Percentiles rank a stretch among this genome's conserved stretches.
Evolutionary conservation across 2,329 filamentous ascomycete genomes (phyloP).

Genomic region (Diplocarpon mali): DNA sequence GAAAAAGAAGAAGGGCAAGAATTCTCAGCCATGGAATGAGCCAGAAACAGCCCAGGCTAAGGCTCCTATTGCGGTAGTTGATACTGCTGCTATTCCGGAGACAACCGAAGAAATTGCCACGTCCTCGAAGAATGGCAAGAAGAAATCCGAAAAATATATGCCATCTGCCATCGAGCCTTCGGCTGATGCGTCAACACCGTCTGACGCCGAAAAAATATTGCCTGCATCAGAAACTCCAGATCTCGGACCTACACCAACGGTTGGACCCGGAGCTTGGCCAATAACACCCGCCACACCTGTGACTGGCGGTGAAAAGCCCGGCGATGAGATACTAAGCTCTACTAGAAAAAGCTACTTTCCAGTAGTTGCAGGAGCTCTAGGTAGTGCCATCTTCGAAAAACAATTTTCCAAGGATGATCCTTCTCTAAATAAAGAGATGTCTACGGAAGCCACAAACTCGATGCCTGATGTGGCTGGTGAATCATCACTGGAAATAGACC

Average conservation of each 20-base stretch:
- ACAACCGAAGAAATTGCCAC: constrained; percentile 3
- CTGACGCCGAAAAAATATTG: constrained; percentile 2
- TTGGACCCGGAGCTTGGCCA: constrained; percentile 17
- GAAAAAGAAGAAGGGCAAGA: constrained; percentile 9
- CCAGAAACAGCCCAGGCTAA: background rate
- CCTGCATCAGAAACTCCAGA: constrained; percentile 6
- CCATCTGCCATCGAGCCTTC: too few species aligned
- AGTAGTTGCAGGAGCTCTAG: constrained; percentile 7
- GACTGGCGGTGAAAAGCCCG: constrained; percentile 4
- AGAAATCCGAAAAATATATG: constrained; percentile 5
- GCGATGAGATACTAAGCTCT: constrained; percentile 6
- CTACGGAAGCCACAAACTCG: constrained; percentile 2
- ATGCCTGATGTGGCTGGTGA: constrained; percentile 2
- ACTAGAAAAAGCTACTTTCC: constrained; percentile 13
- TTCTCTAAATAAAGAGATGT: constrained; percentile 1
- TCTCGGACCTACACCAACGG: constrained; percentile 12
- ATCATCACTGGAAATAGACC: background rate
- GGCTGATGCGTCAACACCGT: constrained; percentile 1
- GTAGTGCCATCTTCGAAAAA: constrained; percentile 9
- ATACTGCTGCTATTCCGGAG: background rate
- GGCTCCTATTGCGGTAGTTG: background rate
- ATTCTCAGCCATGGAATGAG: background rate
- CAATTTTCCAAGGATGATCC: constrained; percentile 2
- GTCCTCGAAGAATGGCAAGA: constrained; percentile 8
- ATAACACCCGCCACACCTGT: constrained; percentile 15